Evolutionary conservation across 805 yeast genomes (phyloP), one percentile per base, ranked within the genome.

Genomic region (Nakazawaea anatomiae): DNA sequence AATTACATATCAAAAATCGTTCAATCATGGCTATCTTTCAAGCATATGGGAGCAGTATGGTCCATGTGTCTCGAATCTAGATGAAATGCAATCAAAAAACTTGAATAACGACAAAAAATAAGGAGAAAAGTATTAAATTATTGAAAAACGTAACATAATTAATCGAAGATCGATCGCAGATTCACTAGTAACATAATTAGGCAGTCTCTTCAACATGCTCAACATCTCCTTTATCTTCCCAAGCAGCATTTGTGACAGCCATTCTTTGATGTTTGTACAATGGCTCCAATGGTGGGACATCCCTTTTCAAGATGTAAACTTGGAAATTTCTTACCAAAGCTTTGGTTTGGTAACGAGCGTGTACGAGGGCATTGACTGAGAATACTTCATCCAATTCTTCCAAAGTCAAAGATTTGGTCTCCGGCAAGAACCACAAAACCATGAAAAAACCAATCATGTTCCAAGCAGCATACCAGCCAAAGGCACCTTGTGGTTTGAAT

Each of bases 391-490:
- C 92, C 61, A 86, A 73, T 65, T 86, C 89, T 67, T 87, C 94
- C 59, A 86, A 75, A 0, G 92, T 83, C 55, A 82, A 75, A 35
- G 80, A 81, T 67, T 80, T 80, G 2, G 91, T 85, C 62, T 85
- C 91, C 3, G 90, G 87, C 53, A 85, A 70, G 63, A 85, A 72
- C 76, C 86, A 82, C 50, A 87, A 75, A 5, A 86, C 87, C 59
- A 87, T 58, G 68, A 82, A 80, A 71, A 82, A 83, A 0, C 87
- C 88, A 50, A 82, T 70, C 52, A 82, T 58, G 65, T 88, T 88
- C 91, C 92, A 85, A 11, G 85, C 96, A 1, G 94, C 96, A 61
- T 87, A 89, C 77, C 83, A 89, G 11, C 94, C 90, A 63, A 87
- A 89, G 4, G 95, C 95, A 65, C 96, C 96, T 57, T 84, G 88